Conservation (phyloP, 345 rosid species). For the Theobroma cacao region DNA sequence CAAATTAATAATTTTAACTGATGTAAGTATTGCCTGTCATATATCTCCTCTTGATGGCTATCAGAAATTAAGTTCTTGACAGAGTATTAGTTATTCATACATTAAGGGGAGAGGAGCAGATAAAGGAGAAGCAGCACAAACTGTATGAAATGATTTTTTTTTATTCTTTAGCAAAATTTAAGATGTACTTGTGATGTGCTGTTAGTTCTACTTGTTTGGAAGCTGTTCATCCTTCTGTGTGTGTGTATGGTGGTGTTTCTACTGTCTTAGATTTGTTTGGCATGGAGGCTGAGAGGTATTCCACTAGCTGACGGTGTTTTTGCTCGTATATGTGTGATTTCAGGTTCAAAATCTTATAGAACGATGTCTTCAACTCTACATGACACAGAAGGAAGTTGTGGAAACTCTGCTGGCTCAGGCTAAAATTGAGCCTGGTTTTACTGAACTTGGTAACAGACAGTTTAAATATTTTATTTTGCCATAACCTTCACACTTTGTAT, state of each 20-base stretch:
- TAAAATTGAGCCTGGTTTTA: constrained; percentile 95
- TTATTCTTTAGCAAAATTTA: background rate
- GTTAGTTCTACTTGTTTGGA: background rate
- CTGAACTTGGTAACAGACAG: constrained; percentile 77
- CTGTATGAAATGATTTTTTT: background rate
- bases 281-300: background rate
- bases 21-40: background rate
- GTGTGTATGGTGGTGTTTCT: background rate
- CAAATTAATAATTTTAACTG: background rate
- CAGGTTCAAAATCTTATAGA: constrained; percentile 98
- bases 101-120: background rate
- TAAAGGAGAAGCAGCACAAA: background rate
- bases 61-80: background rate
- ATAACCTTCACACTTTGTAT: background rate
- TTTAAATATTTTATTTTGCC: background rate
- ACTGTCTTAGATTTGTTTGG: background rate
- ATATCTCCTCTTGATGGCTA: background rate
- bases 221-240: background rate
- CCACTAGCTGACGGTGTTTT: background rate
- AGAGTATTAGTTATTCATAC: background rate
- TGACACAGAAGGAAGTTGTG: constrained; percentile 93
- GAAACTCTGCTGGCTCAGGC: constrained; percentile 81
- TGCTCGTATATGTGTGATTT: constrained; percentile 13
- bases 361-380: constrained; percentile 91
- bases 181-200: background rate